A percentile compares a stretch with the other conserved stretches of the same genome.
Evolutionary conservation across 352 stramenopile species (phyloP).

Genomic region (Peronospora farinosa): DNA sequence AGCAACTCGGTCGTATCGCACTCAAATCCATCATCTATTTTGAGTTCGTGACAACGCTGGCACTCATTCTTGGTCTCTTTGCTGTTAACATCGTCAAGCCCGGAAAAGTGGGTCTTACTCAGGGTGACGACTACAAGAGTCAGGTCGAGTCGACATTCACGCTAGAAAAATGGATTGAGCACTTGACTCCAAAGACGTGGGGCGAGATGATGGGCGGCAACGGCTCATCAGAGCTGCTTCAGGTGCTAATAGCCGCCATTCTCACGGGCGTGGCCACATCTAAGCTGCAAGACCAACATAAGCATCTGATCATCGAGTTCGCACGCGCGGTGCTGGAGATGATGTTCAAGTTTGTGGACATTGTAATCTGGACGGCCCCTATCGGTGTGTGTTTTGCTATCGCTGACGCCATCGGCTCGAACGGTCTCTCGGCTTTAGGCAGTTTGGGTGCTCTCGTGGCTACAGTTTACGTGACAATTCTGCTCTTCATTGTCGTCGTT

Average conservation of each 20-base stretch:
- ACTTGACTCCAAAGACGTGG: constrained; percentile 63
- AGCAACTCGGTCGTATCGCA: constrained; percentile 46
- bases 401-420: constrained; percentile 42
- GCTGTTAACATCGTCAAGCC: constrained; percentile 53
- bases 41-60: constrained; percentile 45
- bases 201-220: constrained; percentile 59
- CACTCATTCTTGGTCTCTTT: constrained; percentile 41
- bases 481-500: constrained; percentile 44
- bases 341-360: constrained; percentile 67
- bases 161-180: constrained; percentile 48
- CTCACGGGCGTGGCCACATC: constrained; percentile 39
- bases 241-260: constrained; percentile 46
- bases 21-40: constrained; percentile 68
- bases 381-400: constrained; percentile 55
- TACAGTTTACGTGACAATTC: constrained; percentile 42
- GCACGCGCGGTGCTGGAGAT: constrained; percentile 45
- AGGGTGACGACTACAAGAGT: constrained; percentile 33
- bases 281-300: constrained; percentile 28
- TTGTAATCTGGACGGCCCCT: constrained; percentile 57
- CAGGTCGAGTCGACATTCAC: constrained; percentile 25
- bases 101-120: constrained; percentile 32
- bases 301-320: constrained; percentile 39
- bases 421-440: constrained; percentile 37
- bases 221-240: constrained; percentile 49
- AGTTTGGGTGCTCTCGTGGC: constrained; percentile 36